Percentiles rank a stretch among this genome's conserved stretches.
Conservation (phyloP, 768 basidiomycete species). For the Leccinum variicolor region DNA sequence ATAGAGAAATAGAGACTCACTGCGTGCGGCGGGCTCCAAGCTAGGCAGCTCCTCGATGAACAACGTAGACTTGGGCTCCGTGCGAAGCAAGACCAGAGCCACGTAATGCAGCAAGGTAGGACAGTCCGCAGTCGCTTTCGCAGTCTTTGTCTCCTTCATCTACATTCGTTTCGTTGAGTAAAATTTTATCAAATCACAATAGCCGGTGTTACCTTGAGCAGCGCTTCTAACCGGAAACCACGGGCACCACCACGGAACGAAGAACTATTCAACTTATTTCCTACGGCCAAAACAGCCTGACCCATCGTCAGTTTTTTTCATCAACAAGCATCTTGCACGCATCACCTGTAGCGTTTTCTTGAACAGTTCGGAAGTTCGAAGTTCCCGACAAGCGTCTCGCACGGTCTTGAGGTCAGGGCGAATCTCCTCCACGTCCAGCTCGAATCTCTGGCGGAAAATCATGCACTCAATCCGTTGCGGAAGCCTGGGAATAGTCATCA, state of each 20-base stretch:
- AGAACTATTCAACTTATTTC: constrained; percentile 79
- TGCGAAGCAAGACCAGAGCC: constrained; percentile 67
- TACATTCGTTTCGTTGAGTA: constrained; percentile 27
- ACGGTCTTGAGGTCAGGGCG: constrained; percentile 77
- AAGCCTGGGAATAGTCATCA: constrained; percentile 75
- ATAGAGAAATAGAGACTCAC: constrained; percentile 34
- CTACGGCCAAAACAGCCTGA: constrained; percentile 70
- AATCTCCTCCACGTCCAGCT: constrained; percentile 79
- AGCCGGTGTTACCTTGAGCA: constrained; percentile 63
- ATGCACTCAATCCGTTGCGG: constrained; percentile 74
- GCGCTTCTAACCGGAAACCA: constrained; percentile 81
- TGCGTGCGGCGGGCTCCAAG: constrained; percentile 77
- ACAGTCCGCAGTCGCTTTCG: constrained; percentile 61
- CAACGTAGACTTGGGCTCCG: constrained; percentile 58
- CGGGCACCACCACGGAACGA: constrained; percentile 80
- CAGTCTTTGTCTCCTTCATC: constrained; percentile 83
- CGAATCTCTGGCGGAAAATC: constrained; percentile 78
- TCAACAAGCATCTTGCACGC: neutral
- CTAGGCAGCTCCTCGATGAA: constrained; percentile 82
- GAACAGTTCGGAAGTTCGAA: constrained; percentile 63
- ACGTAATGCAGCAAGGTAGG: constrained; percentile 91
- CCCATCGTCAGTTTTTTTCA: neutral
- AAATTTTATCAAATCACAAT: neutral
- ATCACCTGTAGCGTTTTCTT: constrained; percentile 65
- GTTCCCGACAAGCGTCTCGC: constrained; percentile 64